phyloP scores from a whole-genome alignment of 352 stramenopile genomes.

The Globisporangium canariense region DNA sequence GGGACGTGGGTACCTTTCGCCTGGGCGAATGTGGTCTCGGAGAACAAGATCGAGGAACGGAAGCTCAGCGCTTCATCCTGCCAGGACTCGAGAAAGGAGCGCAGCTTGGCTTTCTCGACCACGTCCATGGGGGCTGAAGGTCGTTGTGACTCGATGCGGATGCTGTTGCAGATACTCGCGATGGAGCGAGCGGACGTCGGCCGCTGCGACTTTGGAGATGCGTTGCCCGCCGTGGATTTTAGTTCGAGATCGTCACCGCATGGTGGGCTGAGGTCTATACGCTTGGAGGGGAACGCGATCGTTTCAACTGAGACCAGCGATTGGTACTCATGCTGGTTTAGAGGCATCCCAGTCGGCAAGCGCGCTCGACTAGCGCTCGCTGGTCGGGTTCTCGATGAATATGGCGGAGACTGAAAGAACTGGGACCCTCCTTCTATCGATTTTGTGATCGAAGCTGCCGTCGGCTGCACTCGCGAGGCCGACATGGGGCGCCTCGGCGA shows the following conservation, averaged over 20 bases:
- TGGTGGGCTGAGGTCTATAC: not conserved
- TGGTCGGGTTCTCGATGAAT: constrained; percentile 1
- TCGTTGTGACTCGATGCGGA: constrained; percentile 6
- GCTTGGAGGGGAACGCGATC: constrained; percentile 3
- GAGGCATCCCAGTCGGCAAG: not conserved
- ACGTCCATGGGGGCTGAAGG: constrained; percentile 5
- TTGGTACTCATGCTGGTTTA: not conserved
- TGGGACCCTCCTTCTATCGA: not conserved
- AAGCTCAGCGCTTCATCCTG: constrained; percentile 43
- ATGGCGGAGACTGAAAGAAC: not conserved
- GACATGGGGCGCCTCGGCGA: constrained; percentile 37
- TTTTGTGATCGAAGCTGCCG: constrained; percentile 16
- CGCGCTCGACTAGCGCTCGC: constrained; percentile 15
- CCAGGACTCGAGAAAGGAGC: constrained; percentile 52
- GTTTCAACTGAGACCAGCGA: constrained; percentile 5
- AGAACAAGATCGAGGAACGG: constrained; percentile 58
- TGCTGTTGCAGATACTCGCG: constrained; percentile 4
- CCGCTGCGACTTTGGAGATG: not conserved
- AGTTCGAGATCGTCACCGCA: not conserved
- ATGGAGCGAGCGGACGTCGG: constrained; percentile 3
- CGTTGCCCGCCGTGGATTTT: not conserved
- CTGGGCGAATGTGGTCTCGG: constrained; percentile 54
- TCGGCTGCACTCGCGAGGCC: constrained; percentile 25
- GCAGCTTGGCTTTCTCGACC: constrained; percentile 36
- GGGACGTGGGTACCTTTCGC: constrained; percentile 34